Conservation (phyloP, 257 asterid genomes). For the Primulina eburnea region DNA sequence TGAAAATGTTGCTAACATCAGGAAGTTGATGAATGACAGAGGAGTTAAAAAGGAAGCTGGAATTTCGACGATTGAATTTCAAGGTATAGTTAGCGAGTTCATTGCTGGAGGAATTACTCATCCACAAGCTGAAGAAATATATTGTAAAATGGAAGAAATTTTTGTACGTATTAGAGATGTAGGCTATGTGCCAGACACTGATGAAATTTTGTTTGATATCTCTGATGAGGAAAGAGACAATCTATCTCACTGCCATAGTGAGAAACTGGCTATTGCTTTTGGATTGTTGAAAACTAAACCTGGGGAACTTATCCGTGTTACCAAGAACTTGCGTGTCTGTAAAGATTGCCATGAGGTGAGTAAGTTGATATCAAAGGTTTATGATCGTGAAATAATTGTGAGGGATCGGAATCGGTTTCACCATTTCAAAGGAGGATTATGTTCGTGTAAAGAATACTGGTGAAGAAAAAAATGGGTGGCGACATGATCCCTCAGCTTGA, state of each 20-base stretch:
- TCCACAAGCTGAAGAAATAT: conserved; percentile 58
- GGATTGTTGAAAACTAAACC: conserved; percentile 61
- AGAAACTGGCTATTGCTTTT: conserved; percentile 77
- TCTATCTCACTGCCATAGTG: conserved; percentile 64
- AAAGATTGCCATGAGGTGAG: conserved; percentile 71
- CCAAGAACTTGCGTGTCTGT: conserved; percentile 79
- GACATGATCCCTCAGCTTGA: background rate
- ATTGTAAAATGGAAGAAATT: conserved; percentile 60
- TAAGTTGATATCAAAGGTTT: conserved; percentile 61
- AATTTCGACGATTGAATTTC: conserved; percentile 55
- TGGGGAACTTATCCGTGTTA: conserved; percentile 62
- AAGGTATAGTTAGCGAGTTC: conserved; percentile 55
- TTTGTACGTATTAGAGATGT: conserved; percentile 40
- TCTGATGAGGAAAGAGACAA: conserved; percentile 70
- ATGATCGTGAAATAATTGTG: conserved; percentile 63
- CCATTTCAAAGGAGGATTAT: conserved; percentile 62
- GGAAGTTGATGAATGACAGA: conserved; percentile 82
- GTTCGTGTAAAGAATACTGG: conserved; percentile 87
- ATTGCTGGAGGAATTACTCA: conserved; percentile 79
- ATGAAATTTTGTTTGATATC: conserved; percentile 38
- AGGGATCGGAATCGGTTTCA: conserved; percentile 79
- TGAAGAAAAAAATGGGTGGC: conserved; percentile 16
- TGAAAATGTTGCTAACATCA: conserved; percentile 64
- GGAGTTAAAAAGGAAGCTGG: conserved; percentile 80
- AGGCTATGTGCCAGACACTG: conserved; percentile 58